Percentiles rank a stretch among this genome's conserved stretches.
Evolutionary conservation across 257 asterid genomes (phyloP).

Genomic region (Nicotiana knightiana): DNA sequence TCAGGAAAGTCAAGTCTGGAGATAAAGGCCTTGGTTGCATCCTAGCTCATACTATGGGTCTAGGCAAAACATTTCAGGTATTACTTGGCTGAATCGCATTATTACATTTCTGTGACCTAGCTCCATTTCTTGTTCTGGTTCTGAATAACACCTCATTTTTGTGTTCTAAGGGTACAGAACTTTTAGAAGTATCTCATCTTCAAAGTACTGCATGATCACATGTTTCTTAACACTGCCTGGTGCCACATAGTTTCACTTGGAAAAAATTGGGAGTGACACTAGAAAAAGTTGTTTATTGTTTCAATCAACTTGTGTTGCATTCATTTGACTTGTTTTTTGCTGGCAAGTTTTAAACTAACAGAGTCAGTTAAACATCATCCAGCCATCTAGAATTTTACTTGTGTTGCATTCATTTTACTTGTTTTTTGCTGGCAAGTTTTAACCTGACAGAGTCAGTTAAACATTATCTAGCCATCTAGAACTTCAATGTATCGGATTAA

Average conservation of each 20-base stretch:
- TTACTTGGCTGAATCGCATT: slow-evolving; percentile 11
- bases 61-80: slow-evolving; percentile 99
- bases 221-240: not conserved
- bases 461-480: not conserved
- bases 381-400: not conserved
- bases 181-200: not conserved
- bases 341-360: not conserved
- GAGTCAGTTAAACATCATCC: not conserved
- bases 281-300: not conserved
- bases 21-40: slow-evolving; percentile 99
- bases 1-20: slow-evolving; percentile 71
- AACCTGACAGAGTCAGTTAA: not conserved
- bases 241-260: not conserved
- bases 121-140: not conserved
- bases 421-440: not conserved
- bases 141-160: not conserved
- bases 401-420: not conserved
- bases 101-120: not conserved
- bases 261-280: not conserved
- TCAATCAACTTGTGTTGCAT: not conserved
- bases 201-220: not conserved
- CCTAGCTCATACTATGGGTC: slow-evolving; percentile 99
- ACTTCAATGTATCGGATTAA: not conserved
- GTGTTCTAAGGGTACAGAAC: not conserved
- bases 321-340: slow-evolving; percentile 5